Conservation (phyloP, 2,329 filamentous ascomycete species). For the Colletotrichum tamarilloi region DNA sequence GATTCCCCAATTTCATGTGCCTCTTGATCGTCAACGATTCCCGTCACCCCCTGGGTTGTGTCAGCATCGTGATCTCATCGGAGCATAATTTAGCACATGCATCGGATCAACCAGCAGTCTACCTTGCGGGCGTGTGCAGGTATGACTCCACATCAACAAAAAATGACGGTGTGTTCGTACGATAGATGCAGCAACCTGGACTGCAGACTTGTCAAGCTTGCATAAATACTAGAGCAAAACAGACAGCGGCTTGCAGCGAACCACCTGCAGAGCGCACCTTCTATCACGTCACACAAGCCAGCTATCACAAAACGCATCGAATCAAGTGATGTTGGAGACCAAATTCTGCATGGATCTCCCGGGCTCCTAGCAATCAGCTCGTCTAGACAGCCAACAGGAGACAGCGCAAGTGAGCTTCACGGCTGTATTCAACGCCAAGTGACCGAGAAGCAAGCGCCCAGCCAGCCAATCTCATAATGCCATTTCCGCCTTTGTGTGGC, state of each 20-base stretch:
- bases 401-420: not conserved
- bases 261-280: not conserved
- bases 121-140: not conserved
- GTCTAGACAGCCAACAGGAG: not conserved
- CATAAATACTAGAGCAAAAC: not conserved
- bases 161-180: not conserved
- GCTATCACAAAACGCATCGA: not conserved
- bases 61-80: not conserved
- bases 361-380: not conserved
- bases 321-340: not conserved
- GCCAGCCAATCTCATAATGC: not conserved
- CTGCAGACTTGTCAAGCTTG: not conserved
- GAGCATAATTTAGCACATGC: not conserved
- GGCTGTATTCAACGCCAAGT: not conserved
- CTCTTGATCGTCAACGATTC: not conserved
- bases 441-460: not conserved
- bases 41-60: not conserved
- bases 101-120: not conserved
- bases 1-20: not conserved
- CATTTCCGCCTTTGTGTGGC: not conserved
- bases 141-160: not conserved
- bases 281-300: not conserved
- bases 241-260: not conserved
- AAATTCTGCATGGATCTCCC: not conserved
- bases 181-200: not conserved